These are phyloP conservation scores for Sonneratia alba DNA, from an alignment of 345 rosid species.

Conservation along the genomic window DNA sequence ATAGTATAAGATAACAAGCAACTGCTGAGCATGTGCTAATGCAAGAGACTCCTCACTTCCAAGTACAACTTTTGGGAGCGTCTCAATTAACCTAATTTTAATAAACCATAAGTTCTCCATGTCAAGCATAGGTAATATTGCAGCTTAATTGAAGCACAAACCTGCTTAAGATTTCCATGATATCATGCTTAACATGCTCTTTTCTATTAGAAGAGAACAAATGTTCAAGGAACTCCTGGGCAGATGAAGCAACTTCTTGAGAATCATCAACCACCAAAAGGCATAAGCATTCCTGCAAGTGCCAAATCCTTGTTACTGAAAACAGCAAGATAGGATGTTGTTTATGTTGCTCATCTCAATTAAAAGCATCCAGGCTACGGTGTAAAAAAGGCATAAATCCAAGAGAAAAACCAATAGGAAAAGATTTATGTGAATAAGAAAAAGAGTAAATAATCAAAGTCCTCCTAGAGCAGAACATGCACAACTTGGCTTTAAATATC, in stretches of 20 bases:
- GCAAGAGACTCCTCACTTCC: conserved; percentile 63
- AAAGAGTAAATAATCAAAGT: background rate
- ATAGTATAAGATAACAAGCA: conserved; percentile 67
- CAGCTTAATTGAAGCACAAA: conserved; percentile 17
- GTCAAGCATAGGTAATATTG: conserved; percentile 5
- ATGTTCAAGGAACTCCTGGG: conserved; percentile 52
- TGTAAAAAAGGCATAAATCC: background rate
- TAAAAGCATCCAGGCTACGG: background rate
- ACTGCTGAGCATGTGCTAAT: conserved; percentile 60
- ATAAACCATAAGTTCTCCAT: conserved; percentile 6
- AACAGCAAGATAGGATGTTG: background rate
- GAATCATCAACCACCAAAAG: conserved; percentile 72
- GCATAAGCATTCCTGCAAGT: conserved; percentile 76
- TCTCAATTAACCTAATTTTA: conserved; percentile 56
- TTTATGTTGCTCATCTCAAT: background rate
- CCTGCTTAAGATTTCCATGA: conserved; percentile 62
- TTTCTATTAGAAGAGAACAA: conserved; percentile 34
- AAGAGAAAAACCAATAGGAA: background rate
- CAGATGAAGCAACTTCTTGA: conserved; percentile 53
- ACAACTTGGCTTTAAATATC: background rate
- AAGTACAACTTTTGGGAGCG: conserved; percentile 78
- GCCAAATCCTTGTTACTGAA: conserved; percentile 2
- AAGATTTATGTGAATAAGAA: background rate
- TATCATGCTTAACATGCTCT: conserved; percentile 36
- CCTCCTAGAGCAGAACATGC: background rate